Percentiles rank a stretch among this genome's conserved stretches.
Evolutionary conservation across 139 green algal genomes (phyloP).

Genomic region (Eudorina sp.): DNA sequence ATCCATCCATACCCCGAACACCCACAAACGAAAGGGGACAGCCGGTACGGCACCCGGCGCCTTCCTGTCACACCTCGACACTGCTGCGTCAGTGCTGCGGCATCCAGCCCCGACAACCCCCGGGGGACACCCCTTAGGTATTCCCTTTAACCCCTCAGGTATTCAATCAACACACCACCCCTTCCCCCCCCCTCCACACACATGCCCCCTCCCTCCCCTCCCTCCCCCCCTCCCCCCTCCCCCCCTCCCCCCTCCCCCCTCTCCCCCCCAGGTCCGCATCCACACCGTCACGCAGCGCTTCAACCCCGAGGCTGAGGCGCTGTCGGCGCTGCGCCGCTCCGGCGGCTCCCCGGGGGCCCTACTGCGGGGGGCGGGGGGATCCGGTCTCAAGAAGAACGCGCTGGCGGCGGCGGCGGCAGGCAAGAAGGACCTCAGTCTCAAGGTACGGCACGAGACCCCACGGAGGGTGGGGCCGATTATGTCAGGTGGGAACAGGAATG

Average conservation of each 20-base stretch:
- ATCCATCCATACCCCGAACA: too few species aligned
- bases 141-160: neutral
- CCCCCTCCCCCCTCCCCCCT: neutral
- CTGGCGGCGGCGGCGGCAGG: neutral
- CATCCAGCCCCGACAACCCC: too few species aligned
- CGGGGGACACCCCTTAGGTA: too few species aligned
- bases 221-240: neutral
- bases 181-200: neutral
- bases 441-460: too few species aligned
- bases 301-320: conserved; percentile 19
- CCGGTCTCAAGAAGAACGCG: conserved; percentile 9
- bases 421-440: conserved; percentile 44
- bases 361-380: neutral
- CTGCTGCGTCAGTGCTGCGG: too few species aligned
- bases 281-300: conserved; percentile 46
- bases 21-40: too few species aligned
- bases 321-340: neutral
- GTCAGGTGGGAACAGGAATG: too few species aligned
- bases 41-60: too few species aligned
- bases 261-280: conserved; percentile 47
- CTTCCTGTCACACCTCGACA: too few species aligned
- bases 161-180: neutral
- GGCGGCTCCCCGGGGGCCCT: neutral
- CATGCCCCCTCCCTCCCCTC: neutral
- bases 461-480: too few species aligned